Percentiles rank a stretch among this genome's conserved stretches.
phyloP scores from a whole-genome alignment of 2,329 filamentous ascomycete genomes.

The Rachicladosporium sp. region DNA sequence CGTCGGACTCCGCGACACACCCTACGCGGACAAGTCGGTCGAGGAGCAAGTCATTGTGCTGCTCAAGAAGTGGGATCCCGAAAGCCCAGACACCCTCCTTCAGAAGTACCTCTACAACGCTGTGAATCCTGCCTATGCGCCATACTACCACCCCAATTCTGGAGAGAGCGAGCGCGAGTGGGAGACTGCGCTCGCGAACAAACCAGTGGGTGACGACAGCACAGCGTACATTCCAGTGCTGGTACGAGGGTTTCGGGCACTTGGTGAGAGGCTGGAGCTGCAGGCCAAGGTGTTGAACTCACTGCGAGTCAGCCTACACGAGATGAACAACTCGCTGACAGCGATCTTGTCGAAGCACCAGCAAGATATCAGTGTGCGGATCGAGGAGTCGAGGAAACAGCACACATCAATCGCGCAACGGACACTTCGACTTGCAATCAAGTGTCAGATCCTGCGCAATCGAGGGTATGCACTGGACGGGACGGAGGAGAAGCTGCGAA shows the following conservation, averaged over 20 bases:
- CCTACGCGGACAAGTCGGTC: constrained; percentile 53
- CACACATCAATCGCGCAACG: constrained; percentile 62
- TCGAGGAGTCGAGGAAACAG: constrained; percentile 58
- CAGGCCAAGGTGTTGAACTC: constrained; percentile 58
- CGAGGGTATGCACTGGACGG: constrained; percentile 68
- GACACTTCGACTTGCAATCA: constrained; percentile 61
- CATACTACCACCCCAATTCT: constrained; percentile 59
- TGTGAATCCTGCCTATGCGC: constrained; percentile 60
- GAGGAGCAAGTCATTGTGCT: constrained; percentile 62
- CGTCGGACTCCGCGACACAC: constrained; percentile 10
- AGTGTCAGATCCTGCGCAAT: constrained; percentile 70
- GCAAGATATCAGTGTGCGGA: constrained; percentile 60
- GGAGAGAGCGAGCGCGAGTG: constrained; percentile 66
- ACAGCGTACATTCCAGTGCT: constrained; percentile 66
- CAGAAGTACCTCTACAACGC: constrained; percentile 83
- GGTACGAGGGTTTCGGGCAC: constrained; percentile 58
- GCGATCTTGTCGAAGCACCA: constrained; percentile 65
- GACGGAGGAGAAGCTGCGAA: constrained; percentile 66
- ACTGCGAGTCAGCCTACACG: constrained; percentile 61
- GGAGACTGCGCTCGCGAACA: constrained; percentile 72
- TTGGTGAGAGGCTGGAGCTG: constrained; percentile 59
- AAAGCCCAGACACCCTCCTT: constrained; percentile 57
- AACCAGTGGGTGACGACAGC: constrained; percentile 43
- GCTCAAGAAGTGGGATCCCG: constrained; percentile 61
- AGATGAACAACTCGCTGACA: constrained; percentile 64